A percentile compares a stretch with the other conserved stretches of the same genome.
Evolutionary conservation across 2,329 filamentous ascomycete genomes (phyloP).

Genomic region (Aspergillus eucalypticola): DNA sequence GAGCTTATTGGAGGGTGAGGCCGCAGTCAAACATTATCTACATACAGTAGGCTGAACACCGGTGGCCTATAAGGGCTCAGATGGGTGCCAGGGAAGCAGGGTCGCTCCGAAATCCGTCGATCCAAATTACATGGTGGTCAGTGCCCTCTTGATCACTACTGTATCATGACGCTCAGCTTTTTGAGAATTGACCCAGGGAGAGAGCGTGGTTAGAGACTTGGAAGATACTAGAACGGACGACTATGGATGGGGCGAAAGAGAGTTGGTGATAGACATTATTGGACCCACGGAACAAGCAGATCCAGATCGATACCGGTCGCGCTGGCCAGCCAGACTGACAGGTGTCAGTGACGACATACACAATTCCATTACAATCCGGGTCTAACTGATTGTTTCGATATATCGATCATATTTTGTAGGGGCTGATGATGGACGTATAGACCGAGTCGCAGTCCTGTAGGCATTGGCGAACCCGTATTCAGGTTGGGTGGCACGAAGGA

Average conservation of each 20-base stretch:
- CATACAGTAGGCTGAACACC: not conserved
- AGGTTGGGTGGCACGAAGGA: not conserved
- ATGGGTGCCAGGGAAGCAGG: not conserved
- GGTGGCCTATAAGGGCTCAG: not conserved
- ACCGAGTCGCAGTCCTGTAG: not conserved
- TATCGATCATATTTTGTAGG: not conserved
- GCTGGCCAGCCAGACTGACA: slow-evolving; percentile 5
- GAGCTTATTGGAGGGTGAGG: not conserved
- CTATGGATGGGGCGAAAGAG: not conserved
- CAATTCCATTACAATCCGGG: not conserved
- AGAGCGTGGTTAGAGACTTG: not conserved
- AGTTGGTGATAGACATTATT: not conserved
- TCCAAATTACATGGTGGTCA: not conserved
- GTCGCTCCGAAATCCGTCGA: not conserved
- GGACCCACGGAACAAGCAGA: slow-evolving; percentile 5
- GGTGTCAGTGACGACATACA: slow-evolving; percentile 1
- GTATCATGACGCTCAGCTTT: not conserved
- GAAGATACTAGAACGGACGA: not conserved
- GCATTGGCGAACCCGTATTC: not conserved
- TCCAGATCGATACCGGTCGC: slow-evolving; percentile 1
- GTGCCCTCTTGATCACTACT: not conserved
- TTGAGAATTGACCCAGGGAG: not conserved
- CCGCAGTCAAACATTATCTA: slow-evolving; percentile 4
- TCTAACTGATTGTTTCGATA: not conserved
- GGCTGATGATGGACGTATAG: not conserved